Conservation (phyloP, 306 rosid genomes). For the Sechiopsis laciniata region DNA sequence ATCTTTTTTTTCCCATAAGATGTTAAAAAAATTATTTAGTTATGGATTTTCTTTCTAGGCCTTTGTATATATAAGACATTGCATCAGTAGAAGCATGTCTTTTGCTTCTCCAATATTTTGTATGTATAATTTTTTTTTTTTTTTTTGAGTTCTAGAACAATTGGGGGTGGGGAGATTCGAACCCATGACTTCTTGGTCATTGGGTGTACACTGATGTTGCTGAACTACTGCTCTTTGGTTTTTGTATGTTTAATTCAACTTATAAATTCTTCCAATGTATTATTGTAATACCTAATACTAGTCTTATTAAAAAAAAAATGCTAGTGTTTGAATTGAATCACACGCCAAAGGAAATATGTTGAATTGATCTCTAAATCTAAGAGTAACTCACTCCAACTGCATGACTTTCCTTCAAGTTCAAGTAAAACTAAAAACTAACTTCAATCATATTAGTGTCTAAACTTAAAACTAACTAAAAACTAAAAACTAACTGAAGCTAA, state of each 20-base stretch:
- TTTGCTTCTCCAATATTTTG: not conserved
- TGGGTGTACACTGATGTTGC: no score
- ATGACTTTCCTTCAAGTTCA: constrained; percentile 1
- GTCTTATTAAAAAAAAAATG: not conserved
- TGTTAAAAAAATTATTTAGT: not conserved
- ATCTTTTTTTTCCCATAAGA: not conserved
- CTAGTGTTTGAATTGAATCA: not conserved
- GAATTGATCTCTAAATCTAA: not conserved
- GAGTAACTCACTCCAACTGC: not conserved
- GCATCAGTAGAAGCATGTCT: not conserved
- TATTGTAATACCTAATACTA: not conserved
- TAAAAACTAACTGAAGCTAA: not conserved
- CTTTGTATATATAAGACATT: not conserved
- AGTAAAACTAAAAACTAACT: not conserved
- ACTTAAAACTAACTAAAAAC: not conserved
- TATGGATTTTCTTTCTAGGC: not conserved
- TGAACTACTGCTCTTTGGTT: no score
- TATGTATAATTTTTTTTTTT: not conserved
- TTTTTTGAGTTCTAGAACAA: no score
- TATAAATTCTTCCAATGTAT: not conserved
- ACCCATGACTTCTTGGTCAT: no score
- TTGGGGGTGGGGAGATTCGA: no score
- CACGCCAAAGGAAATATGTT: not conserved
- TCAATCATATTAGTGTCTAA: not conserved
- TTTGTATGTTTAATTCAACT: not conserved